Evolutionary conservation across 495 filamentous ascomycete species (phyloP), one percentile per base, ranked within the genome.

Genomic region (Penicillium cataractarum): DNA sequence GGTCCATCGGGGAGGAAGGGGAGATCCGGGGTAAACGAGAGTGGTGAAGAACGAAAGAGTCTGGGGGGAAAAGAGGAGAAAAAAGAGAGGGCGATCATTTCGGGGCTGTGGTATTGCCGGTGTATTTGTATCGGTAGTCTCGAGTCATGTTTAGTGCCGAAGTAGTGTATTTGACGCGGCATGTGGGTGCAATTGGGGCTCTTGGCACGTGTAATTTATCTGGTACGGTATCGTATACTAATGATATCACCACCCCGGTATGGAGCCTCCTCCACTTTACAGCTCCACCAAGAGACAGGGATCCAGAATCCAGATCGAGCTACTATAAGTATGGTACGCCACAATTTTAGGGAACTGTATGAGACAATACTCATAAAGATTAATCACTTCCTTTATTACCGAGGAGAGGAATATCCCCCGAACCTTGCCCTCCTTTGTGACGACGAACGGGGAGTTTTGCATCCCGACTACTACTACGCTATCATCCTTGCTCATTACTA

Each of bases 1-100:
- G 67, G 66, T 63, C 70, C 76, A 80, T 76, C 71, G 76, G 74
- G 72, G 72, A 78, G 72, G 71, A 73, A 50, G 55, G 32, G 65
- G 50, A 67, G 62, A 65, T 71, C 65, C 58, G 67, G 67, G 75
- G 70, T 66, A 68, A 61, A 51, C 27, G 50, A 54, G 48, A 32
- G 26, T n/a, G 6, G 55, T 46, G 42, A 46, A 37, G 58, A 58
- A 31, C 53, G 54, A 29, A 52, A 32, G 49, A 57, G 64, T 53
- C 57, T 56, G 58, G 58, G 55, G 52, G 24, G 27, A 17, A 21
- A 27, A 17, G 21, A n/a, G 27, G 15, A 52, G 49, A 37, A 27
- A 61, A 26, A 49, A 21, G 24, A 52, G 31, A 35, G 37, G 9
- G 29, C 19, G 21, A 13, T 21, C 29, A 22, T 54, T 52, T 9